These are phyloP conservation scores for Rhizophagus clarus DNA, from an alignment of 192 early-diverging fungal genomes.

Conservation along the genomic window DNA sequence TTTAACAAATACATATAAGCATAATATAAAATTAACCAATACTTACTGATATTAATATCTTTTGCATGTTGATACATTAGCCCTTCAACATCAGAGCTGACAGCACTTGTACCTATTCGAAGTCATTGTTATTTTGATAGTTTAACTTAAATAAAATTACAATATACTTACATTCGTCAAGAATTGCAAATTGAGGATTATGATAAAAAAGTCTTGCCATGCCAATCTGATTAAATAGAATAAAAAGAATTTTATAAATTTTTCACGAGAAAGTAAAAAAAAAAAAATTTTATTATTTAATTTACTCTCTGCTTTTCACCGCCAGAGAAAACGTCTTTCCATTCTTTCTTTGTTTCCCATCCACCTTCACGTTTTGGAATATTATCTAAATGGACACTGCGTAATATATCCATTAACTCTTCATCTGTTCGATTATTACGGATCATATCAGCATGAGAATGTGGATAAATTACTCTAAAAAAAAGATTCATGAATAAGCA, in stretches of 20 bases:
- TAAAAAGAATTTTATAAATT: background rate
- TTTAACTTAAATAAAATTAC: background rate
- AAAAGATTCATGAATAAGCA: background rate
- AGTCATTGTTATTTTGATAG: background rate
- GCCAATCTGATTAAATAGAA: constrained; percentile 60
- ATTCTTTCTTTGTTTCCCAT: constrained; percentile 84
- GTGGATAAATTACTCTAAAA: constrained; percentile 86
- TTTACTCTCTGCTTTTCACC: constrained; percentile 90
- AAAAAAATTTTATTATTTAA: background rate
- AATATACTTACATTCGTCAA: constrained; percentile 87
- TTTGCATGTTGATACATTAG: constrained; percentile 87
- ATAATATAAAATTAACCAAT: background rate
- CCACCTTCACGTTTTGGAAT: constrained; percentile 89
- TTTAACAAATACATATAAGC: background rate
- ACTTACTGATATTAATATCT: constrained; percentile 76
- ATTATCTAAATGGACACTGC: constrained; percentile 77
- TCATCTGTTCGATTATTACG: constrained; percentile 73
- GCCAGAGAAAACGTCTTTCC: constrained; percentile 94
- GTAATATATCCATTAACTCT: constrained; percentile 78
- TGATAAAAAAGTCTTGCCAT: constrained; percentile 99
- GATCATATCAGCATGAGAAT: constrained; percentile 81
- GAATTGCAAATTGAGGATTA: constrained; percentile 89
- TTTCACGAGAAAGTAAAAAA: background rate
- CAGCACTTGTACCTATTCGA: constrained; percentile 59
- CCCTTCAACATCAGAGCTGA: constrained; percentile 91